Evolutionary conservation across 805 yeast species (phyloP).

Genomic region (Candida vartiovaarae): DNA sequence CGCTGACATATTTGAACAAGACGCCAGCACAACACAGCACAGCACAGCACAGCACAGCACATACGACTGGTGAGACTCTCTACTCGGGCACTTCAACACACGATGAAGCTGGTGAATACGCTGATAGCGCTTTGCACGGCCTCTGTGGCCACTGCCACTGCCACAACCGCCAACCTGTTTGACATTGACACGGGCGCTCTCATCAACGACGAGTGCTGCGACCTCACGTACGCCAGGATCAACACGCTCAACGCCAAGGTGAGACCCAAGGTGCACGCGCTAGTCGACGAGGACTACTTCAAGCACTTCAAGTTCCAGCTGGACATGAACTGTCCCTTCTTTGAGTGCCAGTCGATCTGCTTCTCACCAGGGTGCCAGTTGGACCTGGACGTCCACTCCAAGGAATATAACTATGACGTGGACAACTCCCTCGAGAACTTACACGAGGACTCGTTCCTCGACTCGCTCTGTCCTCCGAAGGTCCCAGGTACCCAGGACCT

Average conservation of each 20-base stretch:
- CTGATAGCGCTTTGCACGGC: background rate
- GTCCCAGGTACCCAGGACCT: slow-evolving; percentile 16
- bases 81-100: too few relatives aligned
- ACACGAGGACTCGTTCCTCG: slow-evolving; percentile 29
- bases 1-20: too few relatives aligned
- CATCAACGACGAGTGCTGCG: slow-evolving; percentile 27
- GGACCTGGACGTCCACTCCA: slow-evolving; percentile 24
- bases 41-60: too few relatives aligned
- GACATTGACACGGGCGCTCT: slow-evolving; percentile 11
- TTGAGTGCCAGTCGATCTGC: slow-evolving; percentile 54
- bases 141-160: too few relatives aligned
- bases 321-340: slow-evolving; percentile 77
- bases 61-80: too few relatives aligned
- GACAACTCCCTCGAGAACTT: slow-evolving; percentile 34
- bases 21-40: too few relatives aligned
- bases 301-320: slow-evolving; percentile 64
- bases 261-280: slow-evolving; percentile 47
- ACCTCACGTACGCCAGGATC: slow-evolving; percentile 38
- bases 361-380: slow-evolving; percentile 24
- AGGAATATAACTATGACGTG: slow-evolving; percentile 20
- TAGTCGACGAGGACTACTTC: slow-evolving; percentile 76
- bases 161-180: slow-evolving; percentile 10
- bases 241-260: slow-evolving; percentile 43
- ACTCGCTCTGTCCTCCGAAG: slow-evolving; percentile 28
- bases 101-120: too few relatives aligned